Conservation (phyloP, 148 eudicot genomes). For the Chenopodium suecicum region DNA sequence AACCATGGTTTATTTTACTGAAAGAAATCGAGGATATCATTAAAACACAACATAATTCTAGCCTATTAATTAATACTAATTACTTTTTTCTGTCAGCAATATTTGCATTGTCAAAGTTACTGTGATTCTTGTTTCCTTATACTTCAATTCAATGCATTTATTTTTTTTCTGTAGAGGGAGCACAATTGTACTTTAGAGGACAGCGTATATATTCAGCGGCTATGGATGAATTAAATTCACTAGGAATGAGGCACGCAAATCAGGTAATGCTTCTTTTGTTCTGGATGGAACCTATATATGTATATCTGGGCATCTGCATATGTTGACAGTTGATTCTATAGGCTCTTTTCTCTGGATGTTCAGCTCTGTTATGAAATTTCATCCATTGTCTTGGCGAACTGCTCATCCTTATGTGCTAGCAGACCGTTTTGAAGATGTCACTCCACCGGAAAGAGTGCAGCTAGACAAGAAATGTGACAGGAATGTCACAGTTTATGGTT, state of each 20-base stretch:
- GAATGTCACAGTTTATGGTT: constrained; percentile 83
- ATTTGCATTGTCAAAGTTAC: not conserved
- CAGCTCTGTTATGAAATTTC: constrained; percentile 89
- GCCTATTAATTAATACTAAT: not conserved
- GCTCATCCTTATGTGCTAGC: constrained; percentile 85
- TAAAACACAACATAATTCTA: not conserved
- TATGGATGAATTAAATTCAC: constrained; percentile 70
- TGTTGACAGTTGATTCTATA: constrained; percentile 22
- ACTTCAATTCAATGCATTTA: not conserved
- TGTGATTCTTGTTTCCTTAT: not conserved
- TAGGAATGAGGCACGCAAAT: constrained; percentile 74
- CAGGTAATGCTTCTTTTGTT: constrained; percentile 45
- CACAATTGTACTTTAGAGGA: constrained; percentile 72
- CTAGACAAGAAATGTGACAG: constrained; percentile 75
- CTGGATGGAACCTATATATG: not conserved
- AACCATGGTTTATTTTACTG: not conserved
- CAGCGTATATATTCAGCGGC: constrained; percentile 78
- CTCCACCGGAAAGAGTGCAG: constrained; percentile 75
- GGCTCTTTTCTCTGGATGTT: constrained; percentile 39
- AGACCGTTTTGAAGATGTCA: constrained; percentile 96
- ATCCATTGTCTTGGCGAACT: constrained; percentile 76
- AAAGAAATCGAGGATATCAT: not conserved
- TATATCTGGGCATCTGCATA: not conserved
- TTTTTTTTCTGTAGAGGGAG: constrained; percentile 51
- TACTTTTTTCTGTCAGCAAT: not conserved